Evolutionary conservation across 1,284 basidiomycete genomes (phyloP).

Genomic region (Apiotrichum mycotoxinovorans): DNA sequence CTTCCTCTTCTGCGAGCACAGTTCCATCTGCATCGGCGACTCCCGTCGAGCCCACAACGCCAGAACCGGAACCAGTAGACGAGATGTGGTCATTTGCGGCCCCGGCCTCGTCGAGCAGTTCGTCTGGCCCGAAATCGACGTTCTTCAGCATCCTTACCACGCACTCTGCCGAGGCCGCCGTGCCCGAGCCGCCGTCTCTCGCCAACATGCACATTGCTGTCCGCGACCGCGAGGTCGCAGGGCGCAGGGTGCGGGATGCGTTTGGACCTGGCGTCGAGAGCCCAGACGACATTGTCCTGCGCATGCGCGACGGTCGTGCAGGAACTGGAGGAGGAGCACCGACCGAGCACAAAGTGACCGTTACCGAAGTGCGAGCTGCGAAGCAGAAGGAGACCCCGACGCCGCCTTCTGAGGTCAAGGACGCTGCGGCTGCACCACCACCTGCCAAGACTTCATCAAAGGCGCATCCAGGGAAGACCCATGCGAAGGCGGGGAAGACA

Average conservation of each 20-base stretch:
- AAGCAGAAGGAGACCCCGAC: constrained; percentile 4
- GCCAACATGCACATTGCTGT: constrained; percentile 34
- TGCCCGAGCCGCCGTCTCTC: constrained; percentile 13
- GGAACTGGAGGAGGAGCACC: constrained; percentile 30
- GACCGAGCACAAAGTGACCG: constrained; percentile 7
- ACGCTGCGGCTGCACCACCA: background rate
- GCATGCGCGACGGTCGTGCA: constrained; percentile 52
- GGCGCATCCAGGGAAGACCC: background rate
- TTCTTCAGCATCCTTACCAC: constrained; percentile 47
- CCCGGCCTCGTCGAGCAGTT: background rate
- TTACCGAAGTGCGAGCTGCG: constrained; percentile 6
- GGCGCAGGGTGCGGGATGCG: constrained; percentile 31
- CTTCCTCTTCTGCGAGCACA: background rate
- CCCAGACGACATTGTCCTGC: constrained; percentile 56
- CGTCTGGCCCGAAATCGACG: constrained; percentile 22
- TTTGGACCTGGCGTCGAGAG: constrained; percentile 46
- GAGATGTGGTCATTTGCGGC: constrained; percentile 9
- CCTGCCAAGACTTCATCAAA: background rate
- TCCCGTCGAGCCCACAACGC: constrained; percentile 6
- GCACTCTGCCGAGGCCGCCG: constrained; percentile 5
- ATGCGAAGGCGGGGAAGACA: background rate
- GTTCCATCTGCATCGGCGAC: background rate
- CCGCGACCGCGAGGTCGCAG: constrained; percentile 26
- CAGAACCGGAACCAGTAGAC: constrained; percentile 9
- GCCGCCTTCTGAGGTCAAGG: constrained; percentile 4